Evolutionary conservation across 805 yeast species (phyloP).

Genomic region (Metschnikowia orientalis): DNA sequence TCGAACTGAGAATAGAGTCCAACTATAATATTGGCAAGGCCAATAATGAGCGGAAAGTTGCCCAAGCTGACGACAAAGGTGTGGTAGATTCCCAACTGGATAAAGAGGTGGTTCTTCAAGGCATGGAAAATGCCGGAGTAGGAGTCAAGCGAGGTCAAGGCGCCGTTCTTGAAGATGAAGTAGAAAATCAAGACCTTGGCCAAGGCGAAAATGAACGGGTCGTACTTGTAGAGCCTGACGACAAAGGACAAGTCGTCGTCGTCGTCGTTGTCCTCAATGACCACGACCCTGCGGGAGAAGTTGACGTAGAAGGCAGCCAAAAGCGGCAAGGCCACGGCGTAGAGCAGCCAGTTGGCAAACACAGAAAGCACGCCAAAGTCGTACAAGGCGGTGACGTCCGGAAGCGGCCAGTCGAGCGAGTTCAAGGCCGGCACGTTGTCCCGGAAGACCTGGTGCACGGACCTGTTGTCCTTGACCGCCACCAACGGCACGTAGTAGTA

Average conservation of each 20-base stretch:
- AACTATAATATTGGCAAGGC: conserved; percentile 42
- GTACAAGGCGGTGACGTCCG: conserved; percentile 36
- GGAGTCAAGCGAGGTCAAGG: conserved; percentile 24
- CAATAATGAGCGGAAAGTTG: conserved; percentile 43
- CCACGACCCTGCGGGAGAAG: conserved; percentile 42
- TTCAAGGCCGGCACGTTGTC: conserved; percentile 27
- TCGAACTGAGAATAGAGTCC: conserved; percentile 51
- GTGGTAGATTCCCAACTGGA: conserved; percentile 36
- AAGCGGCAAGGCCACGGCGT: conserved; percentile 40
- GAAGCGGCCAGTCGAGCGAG: conserved; percentile 21
- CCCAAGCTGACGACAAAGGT: conserved; percentile 40
- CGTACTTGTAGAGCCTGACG: conserved; percentile 40
- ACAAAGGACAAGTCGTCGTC: conserved; percentile 13
- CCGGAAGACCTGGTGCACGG: conserved; percentile 34
- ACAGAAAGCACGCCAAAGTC: conserved; percentile 28
- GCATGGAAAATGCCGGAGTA: conserved; percentile 25
- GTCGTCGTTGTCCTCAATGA: conserved; percentile 20
- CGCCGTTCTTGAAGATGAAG: conserved; percentile 31
- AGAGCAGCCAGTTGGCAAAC: conserved; percentile 36
- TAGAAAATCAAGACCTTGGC: conserved; percentile 38
- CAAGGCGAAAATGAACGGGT: conserved; percentile 53
- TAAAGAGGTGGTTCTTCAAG: conserved; percentile 27
- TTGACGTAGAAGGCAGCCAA: conserved; percentile 47
- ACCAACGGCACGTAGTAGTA: conserved; percentile 34
- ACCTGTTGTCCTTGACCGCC: conserved; percentile 31